Evolutionary conservation across 192 early-diverging fungal genomes (phyloP).

Genomic region (Radiomyces spectabilis): DNA sequence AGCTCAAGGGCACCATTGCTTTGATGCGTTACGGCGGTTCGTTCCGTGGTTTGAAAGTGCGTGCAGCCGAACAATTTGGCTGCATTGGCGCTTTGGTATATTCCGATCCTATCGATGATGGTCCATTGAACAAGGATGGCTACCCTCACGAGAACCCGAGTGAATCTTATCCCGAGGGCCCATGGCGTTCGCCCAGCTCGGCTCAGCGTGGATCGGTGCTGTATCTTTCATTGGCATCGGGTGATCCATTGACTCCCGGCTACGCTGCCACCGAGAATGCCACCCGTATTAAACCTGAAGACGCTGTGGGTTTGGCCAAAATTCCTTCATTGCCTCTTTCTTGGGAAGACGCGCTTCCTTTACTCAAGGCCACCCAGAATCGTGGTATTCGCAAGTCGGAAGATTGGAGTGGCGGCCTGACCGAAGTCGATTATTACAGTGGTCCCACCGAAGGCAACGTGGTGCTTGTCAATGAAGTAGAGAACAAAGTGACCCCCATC

Average conservation of each 20-base stretch:
- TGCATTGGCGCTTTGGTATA: slow-evolving; percentile 53
- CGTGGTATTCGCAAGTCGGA: slow-evolving; percentile 24
- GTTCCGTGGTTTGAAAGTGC: slow-evolving; percentile 53
- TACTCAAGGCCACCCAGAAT: slow-evolving; percentile 45
- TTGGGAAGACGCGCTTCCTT: slow-evolving; percentile 51
- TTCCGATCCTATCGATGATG: slow-evolving; percentile 60
- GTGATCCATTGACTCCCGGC: slow-evolving; percentile 61
- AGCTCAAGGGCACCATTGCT: slow-evolving; percentile 41
- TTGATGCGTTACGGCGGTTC: slow-evolving; percentile 53
- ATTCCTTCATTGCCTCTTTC: slow-evolving; percentile 63
- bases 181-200: slow-evolving; percentile 46
- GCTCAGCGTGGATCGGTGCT: slow-evolving; percentile 55
- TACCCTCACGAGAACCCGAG: slow-evolving; percentile 2
- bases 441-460: slow-evolving; percentile 48
- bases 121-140: slow-evolving; percentile 27
- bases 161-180: slow-evolving; percentile 26
- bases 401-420: slow-evolving; percentile 49
- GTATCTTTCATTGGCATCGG: slow-evolving; percentile 38
- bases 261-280: slow-evolving; percentile 44
- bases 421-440: slow-evolving; percentile 46
- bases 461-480: slow-evolving; percentile 44
- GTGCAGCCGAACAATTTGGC: slow-evolving; percentile 46
- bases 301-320: slow-evolving; percentile 26
- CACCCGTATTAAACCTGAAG: slow-evolving; percentile 39
- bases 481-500: slow-evolving; percentile 47